Base-by-base conservation (phyloP, 2,329 filamentous ascomycete species). In the Aplosporella prunicola region DNA sequence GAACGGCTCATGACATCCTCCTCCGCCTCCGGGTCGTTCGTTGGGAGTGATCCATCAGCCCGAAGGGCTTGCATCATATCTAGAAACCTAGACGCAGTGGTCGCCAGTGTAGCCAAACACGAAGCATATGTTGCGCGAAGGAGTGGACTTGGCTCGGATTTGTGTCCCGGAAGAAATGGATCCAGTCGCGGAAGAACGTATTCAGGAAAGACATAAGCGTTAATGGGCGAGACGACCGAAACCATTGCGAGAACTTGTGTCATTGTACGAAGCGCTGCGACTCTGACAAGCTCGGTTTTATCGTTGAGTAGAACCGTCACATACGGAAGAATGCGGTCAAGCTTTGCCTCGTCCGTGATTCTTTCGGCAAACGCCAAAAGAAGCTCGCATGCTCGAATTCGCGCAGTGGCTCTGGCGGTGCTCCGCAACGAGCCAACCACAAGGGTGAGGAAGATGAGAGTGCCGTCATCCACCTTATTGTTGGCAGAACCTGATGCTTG, bases 121-220 rank as follows among this genome's bases (percentile, higher is more conserved):
- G 88, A 86, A 8, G 91, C 91, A 60, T 96, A 96, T 0, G 88
- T 91, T 32, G 87, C 86, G 41, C 91, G 76, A 9, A 95, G 81
- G 14, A 93, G 60, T 1, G 83, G 63, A 37, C 72, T 81, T 2
- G 80, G 73, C 18, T 74, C 70, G 20, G 51, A 47, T 17, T 40
- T 40, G 17, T 37, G 33, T 28, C 64, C 65, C 5, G 67, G 60
- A 14, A 80, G 63, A 47, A 81, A 78, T 5, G 64, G 61, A 39
- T 74, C 70, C 10, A 80, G 53, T 20, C 69, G 64, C 4, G 72
- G 75, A 26, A 80, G 70, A 17, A 80, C 71, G 55, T 80, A 80
- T 48, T 79, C 76, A 0, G 75, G 72, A 47, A 80, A 79, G n/a
- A 80, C 60, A 51, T 78, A 76, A 5, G 76, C 76, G 51, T 80